phyloP scores from a whole-genome alignment of 2,329 filamentous ascomycete genomes.

The Venturia pyrina region DNA sequence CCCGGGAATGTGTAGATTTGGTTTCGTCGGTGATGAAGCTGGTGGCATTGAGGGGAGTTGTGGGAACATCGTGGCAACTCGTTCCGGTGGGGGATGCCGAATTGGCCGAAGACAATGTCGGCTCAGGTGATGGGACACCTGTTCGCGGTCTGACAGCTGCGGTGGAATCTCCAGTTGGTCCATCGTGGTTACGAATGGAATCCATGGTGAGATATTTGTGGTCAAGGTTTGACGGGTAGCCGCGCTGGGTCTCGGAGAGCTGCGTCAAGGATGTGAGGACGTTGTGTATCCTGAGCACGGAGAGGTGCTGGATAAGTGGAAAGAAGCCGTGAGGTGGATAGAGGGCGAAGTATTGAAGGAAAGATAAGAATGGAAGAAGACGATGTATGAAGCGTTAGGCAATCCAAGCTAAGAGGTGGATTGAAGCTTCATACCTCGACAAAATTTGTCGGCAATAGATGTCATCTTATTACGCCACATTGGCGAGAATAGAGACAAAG shows the following conservation, averaged over 20 bases:
- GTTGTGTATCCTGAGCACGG: conserved; percentile 3
- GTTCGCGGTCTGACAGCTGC: conserved; percentile 3
- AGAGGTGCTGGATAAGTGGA: background rate
- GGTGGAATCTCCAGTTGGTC: background rate
- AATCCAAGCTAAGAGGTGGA: background rate
- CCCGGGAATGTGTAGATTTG: background rate
- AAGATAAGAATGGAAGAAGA: background rate
- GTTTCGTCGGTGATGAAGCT: conserved; percentile 1
- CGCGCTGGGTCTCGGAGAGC: conserved; percentile 1
- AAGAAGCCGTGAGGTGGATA: background rate
- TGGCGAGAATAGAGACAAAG: background rate
- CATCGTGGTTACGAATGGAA: background rate
- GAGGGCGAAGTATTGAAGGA: background rate
- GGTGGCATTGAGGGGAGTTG: background rate
- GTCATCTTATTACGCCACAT: conserved; percentile 1
- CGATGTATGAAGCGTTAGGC: background rate
- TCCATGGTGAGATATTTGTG: conserved; percentile 6
- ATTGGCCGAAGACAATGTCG: background rate
- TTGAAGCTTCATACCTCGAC: background rate
- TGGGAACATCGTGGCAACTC: background rate
- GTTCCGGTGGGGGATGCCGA: background rate
- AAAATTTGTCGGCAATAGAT: background rate
- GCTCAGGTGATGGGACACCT: background rate
- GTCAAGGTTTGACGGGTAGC: background rate
- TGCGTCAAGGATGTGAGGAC: conserved; percentile 5